phyloP scores from a whole-genome alignment of 2,329 filamentous ascomycete species.

The Ophiocordyceps sinensis region DNA sequence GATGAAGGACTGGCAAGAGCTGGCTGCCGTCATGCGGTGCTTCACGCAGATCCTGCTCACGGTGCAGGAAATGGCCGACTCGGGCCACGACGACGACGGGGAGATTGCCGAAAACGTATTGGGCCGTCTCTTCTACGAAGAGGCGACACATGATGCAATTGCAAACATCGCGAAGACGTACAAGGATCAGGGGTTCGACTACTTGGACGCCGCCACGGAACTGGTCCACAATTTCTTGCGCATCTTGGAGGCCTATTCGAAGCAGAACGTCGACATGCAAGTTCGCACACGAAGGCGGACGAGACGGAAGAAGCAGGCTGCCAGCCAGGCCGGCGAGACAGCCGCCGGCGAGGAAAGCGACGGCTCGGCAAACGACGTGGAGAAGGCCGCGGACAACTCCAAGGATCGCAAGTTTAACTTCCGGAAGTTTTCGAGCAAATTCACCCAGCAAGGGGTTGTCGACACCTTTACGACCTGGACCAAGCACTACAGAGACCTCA shows the following conservation, averaged over 20 bases:
- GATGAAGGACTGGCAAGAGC: constrained; percentile 72
- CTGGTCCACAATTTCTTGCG: constrained; percentile 82
- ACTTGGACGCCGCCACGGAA: constrained; percentile 83
- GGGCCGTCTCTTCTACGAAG: constrained; percentile 96
- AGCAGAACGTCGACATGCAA: constrained; percentile 88
- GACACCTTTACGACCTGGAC: constrained; percentile 78
- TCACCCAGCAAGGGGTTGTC: constrained; percentile 70
- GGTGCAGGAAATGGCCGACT: constrained; percentile 82
- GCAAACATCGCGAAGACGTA: constrained; percentile 70
- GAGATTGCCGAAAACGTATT: constrained; percentile 97
- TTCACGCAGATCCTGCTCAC: constrained; percentile 91
- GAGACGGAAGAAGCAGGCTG: constrained; percentile 57
- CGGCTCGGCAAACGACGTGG: constrained; percentile 58
- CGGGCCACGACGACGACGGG: constrained; percentile 77
- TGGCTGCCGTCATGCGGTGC: constrained; percentile 81
- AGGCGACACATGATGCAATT: constrained; percentile 80
- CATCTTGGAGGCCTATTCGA: constrained; percentile 84
- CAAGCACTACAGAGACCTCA: constrained; percentile 67
- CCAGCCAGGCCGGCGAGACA: constrained; percentile 18
- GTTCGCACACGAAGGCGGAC: constrained; percentile 67
- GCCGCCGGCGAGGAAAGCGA: constrained; percentile 43
- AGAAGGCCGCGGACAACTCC: constrained; percentile 52
- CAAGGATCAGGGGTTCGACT: constrained; percentile 87
- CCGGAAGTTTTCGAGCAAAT: constrained; percentile 63
- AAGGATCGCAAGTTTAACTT: constrained; percentile 94